Evolutionary conservation across 495 filamentous ascomycete species (phyloP), one percentile per base, ranked within the genome.

Genomic region (Daldinia vernicosa): DNA sequence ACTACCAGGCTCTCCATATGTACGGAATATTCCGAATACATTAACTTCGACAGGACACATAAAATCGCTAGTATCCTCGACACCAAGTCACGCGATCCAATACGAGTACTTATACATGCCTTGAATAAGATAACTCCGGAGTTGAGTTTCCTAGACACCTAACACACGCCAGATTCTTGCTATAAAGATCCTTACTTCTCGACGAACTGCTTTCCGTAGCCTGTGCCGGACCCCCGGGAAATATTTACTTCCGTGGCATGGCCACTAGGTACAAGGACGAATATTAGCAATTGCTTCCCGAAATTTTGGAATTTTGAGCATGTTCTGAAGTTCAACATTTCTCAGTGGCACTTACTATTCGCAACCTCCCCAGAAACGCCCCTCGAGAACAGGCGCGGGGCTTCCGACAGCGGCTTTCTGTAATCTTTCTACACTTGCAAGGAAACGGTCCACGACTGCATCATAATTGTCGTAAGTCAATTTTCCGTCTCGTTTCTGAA

Each of bases 401-500:
- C 53, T 54, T 27, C 67, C 37, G 1, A 68, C 15, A n/a, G 53
- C 67, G 4, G 60, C 52, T 26, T 56, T 54, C 53, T 74, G 78
- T 51, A 83, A 55, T 56, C 71, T 70, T 40, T 57, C 71, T n/a
- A 74, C 80, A 12, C 76, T 77, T 12, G 60, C 71, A 17, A 81
- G 67, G 55, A 82, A 80, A 15, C 62, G 67, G 43, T 75, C 65
- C 11, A 70, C 69, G 6, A 81, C 63, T 1, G 59, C 71, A 6
- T 51, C 67, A 39, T 79, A 82, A 15, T 61, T 54, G 27, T 54
- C 61, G 15, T 73, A 72, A 1, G 67, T 70, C 9, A 83, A 53
- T 67, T 77, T 80, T 9, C 76, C 70, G 28, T 80, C 77, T 27
- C 79, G 66, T 66, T 84, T 84, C 50, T 59, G 43, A 28, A 82